Evolutionary conservation across 768 basidiomycete species (phyloP), one percentile per base, ranked within the genome.

Genomic region (Tylopilus cervinicoccineus): DNA sequence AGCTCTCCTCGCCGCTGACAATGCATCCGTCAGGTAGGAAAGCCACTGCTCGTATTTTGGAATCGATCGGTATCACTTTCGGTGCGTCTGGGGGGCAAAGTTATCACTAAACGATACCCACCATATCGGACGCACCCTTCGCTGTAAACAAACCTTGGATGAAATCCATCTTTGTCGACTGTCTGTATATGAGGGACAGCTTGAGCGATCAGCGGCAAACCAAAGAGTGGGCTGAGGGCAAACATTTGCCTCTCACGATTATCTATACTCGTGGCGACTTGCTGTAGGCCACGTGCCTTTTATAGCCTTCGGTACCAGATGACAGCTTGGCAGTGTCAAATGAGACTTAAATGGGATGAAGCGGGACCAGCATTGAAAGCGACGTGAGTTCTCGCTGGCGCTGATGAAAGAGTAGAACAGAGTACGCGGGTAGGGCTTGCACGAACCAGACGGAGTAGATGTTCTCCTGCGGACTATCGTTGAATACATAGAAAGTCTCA

Each of bases 1-100:
- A n/a, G 24, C 6, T 47, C 24, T 54, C 56, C 27, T 57, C 56
- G 19, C 45, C 45, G 34, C 47, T 57, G 31, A 54, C 42, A 10
- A 57, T 42, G 12, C 39, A 22, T 38, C 34, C 37, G 5, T 20
- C 38, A 24, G 51, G 38, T 20, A 54, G 20, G 37, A 57, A 53
- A 8, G 56, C 43, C 7, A 58, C 14, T 13, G 51, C 51, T 11
- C 32, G 51, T 29, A 58, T 47, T 19, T 54, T 41, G 13, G 55
- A 53, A 33, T 36, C 20, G 36, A 57, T 10, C n/a, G 29, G 16
- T 26, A 47, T 34, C 22, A 36, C 42, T 26, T 45, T 53, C 9
- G 13, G 16, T 17, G 36, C 9, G 16, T 29, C 55, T 52, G 17
- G 16, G 20, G n/a, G 11, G 12, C 10, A 22, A 6, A 5, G 8